Base-by-base conservation (phyloP, 768 basidiomycete genomes). In the Auricularia auricula-judae region DNA sequence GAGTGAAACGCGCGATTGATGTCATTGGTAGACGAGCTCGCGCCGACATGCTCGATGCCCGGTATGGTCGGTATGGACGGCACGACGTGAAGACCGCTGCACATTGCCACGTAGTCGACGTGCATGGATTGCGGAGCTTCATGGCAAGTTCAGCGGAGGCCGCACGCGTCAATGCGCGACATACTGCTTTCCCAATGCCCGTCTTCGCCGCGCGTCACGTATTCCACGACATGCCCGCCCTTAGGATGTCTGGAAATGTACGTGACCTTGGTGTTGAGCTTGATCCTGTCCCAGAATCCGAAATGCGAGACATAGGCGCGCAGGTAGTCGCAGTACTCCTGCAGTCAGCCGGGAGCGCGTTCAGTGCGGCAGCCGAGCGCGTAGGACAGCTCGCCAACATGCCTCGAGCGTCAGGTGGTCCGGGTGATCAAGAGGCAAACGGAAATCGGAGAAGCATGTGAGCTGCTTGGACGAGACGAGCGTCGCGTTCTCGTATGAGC, bases 401-500 rank as follows among this genome's bases (percentile, higher is more conserved):
- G 78, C 79, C 67, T 76, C 73, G 4, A 82, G 68, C 1, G 78
- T 78, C 29, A 82, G 69, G 67, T 84, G 82, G 69, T 84, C 83
- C 12, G 74, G 70, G 64, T 81, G 79, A 14, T 73, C 71, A 11
- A 76, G 65, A 11, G 82, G 79, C 35, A 83, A 71, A 12, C 84
- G 80, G 71, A 82, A 85, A 71, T 86, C 84, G 36, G 81, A 82
- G 72, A 85, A 86, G 65, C 78, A 77, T 3, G 84, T 86, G 42
- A 86, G 74, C 69, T 85, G 83, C 68, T 84, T 85, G 12, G 81
- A 81, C 14, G 80, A 82, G n/a, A 84, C 83, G 29, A 84, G 72
- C 21, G 73, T 75, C 12, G 80, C 77, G 62, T 81, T 79, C 81
- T 81, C 76, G 66, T 82, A 82, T 5, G 78, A 76, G 4, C 81